A percentile compares a stretch with the other conserved stretches of the same genome.
Evolutionary conservation across 345 rosid species (phyloP).

Genomic region (Lepidium aucheri): DNA sequence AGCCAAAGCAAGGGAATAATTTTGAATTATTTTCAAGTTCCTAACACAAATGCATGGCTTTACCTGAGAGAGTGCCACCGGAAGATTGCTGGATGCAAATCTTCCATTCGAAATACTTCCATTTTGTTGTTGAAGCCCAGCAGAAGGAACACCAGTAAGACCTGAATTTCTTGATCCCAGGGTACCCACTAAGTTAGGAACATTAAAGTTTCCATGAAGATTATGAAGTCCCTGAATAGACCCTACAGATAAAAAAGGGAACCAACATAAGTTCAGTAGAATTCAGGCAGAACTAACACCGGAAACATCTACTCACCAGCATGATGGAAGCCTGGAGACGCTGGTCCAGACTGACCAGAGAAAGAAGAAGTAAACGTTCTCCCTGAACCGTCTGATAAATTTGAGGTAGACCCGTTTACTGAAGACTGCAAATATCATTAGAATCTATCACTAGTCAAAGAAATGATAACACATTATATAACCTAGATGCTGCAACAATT

Average conservation of each 20-base stretch:
- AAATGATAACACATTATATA: not conserved
- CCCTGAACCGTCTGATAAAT: conserved; percentile 64
- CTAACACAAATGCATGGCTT: not conserved
- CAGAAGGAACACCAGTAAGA: conserved; percentile 59
- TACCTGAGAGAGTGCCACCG: conserved; percentile 92
- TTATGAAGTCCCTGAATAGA: conserved; percentile 70
- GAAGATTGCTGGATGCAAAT: conserved; percentile 71
- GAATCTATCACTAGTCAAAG: conserved; percentile 4
- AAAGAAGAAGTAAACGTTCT: conserved; percentile 67
- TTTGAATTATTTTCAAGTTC: not conserved
- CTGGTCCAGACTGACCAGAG: conserved; percentile 79
- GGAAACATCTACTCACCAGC: conserved; percentile 38
- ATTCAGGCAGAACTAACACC: not conserved
- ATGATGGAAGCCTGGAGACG: conserved; percentile 67
- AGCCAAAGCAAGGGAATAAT: not conserved
- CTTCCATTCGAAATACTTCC: conserved; percentile 80
- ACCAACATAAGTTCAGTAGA: conserved; percentile 8
- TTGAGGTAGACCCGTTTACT: conserved; percentile 69
- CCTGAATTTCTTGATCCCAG: conserved; percentile 70
- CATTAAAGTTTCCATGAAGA: conserved; percentile 72
- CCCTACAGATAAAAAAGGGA: conserved; percentile 36
- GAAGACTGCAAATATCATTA: conserved; percentile 56
- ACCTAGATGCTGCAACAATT: not conserved
- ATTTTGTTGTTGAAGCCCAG: conserved; percentile 74
- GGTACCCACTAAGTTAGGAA: conserved; percentile 64